A percentile compares a stretch with the other conserved stretches of the same genome.
These are phyloP conservation scores for Spathaspora hagerdaliae DNA, from an alignment of 805 yeast genomes.

Conservation along the genomic window DNA sequence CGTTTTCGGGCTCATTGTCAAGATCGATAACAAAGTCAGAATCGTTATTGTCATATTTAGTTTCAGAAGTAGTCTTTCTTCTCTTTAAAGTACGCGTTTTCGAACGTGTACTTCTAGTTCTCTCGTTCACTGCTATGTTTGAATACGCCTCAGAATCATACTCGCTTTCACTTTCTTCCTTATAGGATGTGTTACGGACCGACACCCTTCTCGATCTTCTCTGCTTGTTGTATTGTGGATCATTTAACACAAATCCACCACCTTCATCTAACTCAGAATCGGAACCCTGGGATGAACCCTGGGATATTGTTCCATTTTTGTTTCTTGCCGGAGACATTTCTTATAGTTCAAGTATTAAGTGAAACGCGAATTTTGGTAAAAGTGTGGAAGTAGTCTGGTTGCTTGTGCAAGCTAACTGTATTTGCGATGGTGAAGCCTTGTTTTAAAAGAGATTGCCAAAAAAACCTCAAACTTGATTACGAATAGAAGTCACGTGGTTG, in stretches of 20 bases:
- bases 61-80: constrained; percentile 3
- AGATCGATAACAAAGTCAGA: constrained; percentile 5
- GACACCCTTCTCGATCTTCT: constrained; percentile 11
- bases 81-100: constrained; percentile 7
- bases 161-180: constrained; percentile 21
- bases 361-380: too few relatives aligned
- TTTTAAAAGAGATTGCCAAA: background rate
- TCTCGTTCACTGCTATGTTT: constrained; percentile 4
- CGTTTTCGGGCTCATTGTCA: constrained; percentile 5
- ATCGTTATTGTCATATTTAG: constrained; percentile 10
- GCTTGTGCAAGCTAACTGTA: too few relatives aligned
- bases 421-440: too few relatives aligned
- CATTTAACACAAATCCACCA: constrained; percentile 44
- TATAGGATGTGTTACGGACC: constrained; percentile 15
- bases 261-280: constrained; percentile 6
- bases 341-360: too few relatives aligned
- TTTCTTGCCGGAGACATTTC: background rate
- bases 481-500: background rate
- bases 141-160: constrained; percentile 10
- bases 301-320: background rate
- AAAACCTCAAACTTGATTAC: background rate
- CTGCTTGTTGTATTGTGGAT: constrained; percentile 22
- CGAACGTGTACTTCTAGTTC: constrained; percentile 10
- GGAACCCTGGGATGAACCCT: background rate
- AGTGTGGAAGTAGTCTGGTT: too few relatives aligned